Evolutionary conservation across 108 stramenopile genomes (phyloP), one percentile per base, ranked within the genome.

Genomic region (Bacterosira constricta): DNA sequence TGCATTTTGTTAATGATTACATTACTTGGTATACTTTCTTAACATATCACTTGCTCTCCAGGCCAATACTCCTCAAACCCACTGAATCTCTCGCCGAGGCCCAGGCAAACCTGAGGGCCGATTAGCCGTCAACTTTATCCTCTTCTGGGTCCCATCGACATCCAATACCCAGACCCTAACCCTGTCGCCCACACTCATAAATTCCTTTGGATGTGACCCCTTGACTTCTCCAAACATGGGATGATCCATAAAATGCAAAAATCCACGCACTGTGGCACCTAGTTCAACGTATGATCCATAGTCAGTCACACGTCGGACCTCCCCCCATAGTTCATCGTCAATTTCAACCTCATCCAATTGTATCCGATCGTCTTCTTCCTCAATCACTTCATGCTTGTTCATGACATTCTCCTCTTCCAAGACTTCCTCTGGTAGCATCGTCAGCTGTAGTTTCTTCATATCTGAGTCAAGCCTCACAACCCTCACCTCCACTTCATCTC

Each of bases 201-300:
- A 87, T 20, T 87, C 81, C 13, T 61, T 73, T 0, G 94, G 91
- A 35, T 72, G 71, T 11, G 65, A 60, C 8, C 88, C 89, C 17
- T 53, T 62, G 44, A 83, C 69, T 63, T 84, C 87, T 20, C 73
- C 83, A 77, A 85, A 88, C 51, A 75, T 52, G 4, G 96, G 95
- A 70, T 95, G 93, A 66, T 97, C 95, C 90, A 95, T 96, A 41
- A 97, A 93, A 71, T 96, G 96, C 61, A 96, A 78, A 62, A 90
- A 97, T 13, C 90, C 96, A 63, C 93, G 86, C 25, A 92, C 92
- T 18, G 82, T 90, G n/a, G 91, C 92, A 26, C 93, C 95, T 2
- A 96, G 73, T 55, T 96, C 93, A 1, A 97, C 91, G 77, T 90
- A 97, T 8, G 92, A 92, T 35, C 96, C 96, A 75, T 77, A 96